These are phyloP conservation scores for Penicillium sp. DNA, from an alignment of 2,329 filamentous ascomycete genomes.

Conservation along the genomic window DNA sequence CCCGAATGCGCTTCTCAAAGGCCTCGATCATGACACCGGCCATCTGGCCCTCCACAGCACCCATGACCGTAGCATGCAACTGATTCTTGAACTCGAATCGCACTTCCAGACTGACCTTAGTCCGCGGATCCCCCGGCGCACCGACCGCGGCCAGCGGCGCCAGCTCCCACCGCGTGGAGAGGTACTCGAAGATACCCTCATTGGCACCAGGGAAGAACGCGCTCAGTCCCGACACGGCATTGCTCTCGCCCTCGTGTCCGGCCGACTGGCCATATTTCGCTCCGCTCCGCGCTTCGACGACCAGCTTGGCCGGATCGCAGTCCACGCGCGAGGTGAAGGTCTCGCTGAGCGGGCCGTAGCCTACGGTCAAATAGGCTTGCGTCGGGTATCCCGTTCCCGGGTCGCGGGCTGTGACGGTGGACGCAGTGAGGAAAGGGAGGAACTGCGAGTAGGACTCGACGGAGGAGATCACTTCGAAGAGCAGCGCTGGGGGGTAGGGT, in stretches of 20 bases:
- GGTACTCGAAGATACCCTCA: conserved; percentile 46
- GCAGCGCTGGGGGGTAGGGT: conserved; percentile 65
- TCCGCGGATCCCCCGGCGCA: conserved; percentile 47
- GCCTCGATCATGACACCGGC: conserved; percentile 87
- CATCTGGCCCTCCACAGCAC: conserved; percentile 77
- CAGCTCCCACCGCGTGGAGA: conserved; percentile 46
- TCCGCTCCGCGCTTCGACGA: conserved; percentile 67
- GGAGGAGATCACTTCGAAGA: conserved; percentile 86
- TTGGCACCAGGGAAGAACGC: conserved; percentile 45
- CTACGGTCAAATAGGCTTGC: conserved; percentile 74
- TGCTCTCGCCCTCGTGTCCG: conserved; percentile 61
- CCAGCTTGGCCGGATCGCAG: conserved; percentile 64
- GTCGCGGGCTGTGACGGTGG: conserved; percentile 74
- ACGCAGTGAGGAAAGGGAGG: conserved; percentile 84
- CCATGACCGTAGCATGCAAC: conserved; percentile 78
- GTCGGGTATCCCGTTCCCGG: conserved; percentile 55
- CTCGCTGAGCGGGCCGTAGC: conserved; percentile 81
- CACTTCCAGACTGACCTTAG: conserved; percentile 72
- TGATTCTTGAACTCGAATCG: conserved; percentile 84
- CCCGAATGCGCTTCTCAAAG: conserved; percentile 76
- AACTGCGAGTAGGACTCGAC: conserved; percentile 80
- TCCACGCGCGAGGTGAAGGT: conserved; percentile 75
- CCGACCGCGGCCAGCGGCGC: conserved; percentile 32
- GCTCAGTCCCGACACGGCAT: conserved; percentile 12
- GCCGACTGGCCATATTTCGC: conserved; percentile 41